phyloP scores from a whole-genome alignment of 2,329 filamentous ascomycete species.

The Paecilomyces sp. region DNA sequence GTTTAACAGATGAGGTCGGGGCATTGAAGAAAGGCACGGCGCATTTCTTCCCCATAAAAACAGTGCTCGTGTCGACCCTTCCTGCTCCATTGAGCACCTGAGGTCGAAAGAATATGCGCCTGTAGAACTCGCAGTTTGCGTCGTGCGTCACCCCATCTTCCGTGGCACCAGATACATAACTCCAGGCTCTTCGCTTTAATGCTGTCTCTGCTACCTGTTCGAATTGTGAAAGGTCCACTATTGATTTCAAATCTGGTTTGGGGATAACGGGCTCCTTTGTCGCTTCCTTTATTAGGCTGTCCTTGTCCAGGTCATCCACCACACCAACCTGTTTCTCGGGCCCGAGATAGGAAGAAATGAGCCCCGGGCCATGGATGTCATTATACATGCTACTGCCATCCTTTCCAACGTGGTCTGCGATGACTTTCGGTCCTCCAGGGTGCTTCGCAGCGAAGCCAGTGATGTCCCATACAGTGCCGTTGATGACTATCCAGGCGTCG shows the following conservation, averaged over 20 bases:
- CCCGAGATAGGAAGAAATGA: not conserved
- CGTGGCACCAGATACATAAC: not conserved
- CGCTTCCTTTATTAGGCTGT: not conserved
- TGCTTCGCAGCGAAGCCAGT: slow-evolving; percentile 52
- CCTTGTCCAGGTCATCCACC: not conserved
- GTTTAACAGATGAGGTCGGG: slow-evolving; percentile 25
- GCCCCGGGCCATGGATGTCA: slow-evolving; percentile 39
- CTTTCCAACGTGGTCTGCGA: slow-evolving; percentile 54
- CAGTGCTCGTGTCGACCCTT: not conserved
- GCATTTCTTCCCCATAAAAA: not conserved
- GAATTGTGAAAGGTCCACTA: not conserved
- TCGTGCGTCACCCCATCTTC: not conserved
- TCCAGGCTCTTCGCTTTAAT: not conserved
- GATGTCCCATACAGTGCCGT: slow-evolving; percentile 56
- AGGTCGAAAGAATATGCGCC: not conserved
- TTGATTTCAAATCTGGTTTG: not conserved
- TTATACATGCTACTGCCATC: slow-evolving; percentile 50
- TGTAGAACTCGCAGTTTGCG: not conserved
- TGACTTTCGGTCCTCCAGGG: slow-evolving; percentile 64
- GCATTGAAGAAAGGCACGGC: not conserved
- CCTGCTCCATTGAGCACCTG: not conserved
- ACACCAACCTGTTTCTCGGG: not conserved
- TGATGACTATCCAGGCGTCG: slow-evolving; percentile 57
- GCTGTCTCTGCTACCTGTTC: not conserved
- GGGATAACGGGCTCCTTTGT: not conserved